These are phyloP conservation scores for Poa annua DNA, from an alignment of 176 grass and related monocot genomes.

Conservation along the genomic window DNA sequence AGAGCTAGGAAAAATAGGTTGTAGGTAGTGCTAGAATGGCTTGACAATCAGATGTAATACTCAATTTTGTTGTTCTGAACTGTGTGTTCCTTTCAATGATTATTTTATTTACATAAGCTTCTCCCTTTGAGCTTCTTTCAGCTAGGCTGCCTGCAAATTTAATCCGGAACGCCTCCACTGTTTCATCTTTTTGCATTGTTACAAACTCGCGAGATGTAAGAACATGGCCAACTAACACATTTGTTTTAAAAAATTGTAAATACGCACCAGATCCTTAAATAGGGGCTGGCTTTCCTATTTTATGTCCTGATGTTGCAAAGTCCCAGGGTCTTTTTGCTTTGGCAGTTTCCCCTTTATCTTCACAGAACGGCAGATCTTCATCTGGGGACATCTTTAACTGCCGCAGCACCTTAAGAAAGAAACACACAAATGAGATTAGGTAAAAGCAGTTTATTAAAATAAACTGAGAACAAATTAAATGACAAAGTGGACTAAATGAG, in stretches of 20 bases:
- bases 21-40: too few species aligned
- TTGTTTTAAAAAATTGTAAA: slow-evolving; percentile 5
- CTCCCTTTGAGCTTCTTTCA: slow-evolving; percentile 72
- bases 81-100: too few species aligned
- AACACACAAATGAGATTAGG: too few species aligned
- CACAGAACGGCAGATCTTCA: slow-evolving; percentile 65
- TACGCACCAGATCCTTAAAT: slow-evolving; percentile 83
- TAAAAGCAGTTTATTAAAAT: too few species aligned
- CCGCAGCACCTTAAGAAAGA: slow-evolving; percentile 56
- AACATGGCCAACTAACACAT: neutral
- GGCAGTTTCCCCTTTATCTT: slow-evolving; percentile 69
- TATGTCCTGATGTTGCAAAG: slow-evolving; percentile 74
- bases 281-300: slow-evolving; percentile 84
- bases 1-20: too few species aligned
- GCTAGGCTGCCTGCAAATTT: slow-evolving; percentile 89
- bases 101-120: slow-evolving; percentile 46
- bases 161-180: slow-evolving; percentile 58
- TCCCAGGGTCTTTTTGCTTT: slow-evolving; percentile 86
- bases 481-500: too few species aligned
- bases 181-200: slow-evolving; percentile 77
- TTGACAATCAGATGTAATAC: too few species aligned
- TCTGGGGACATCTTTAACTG: slow-evolving; percentile 76
- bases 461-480: too few species aligned
- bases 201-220: slow-evolving; percentile 36
- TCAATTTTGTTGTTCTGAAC: too few species aligned